Evolutionary conservation across 2,329 filamentous ascomycete genomes (phyloP), one percentile per base, ranked within the genome.

Genomic region (Aspergillus sp.): DNA sequence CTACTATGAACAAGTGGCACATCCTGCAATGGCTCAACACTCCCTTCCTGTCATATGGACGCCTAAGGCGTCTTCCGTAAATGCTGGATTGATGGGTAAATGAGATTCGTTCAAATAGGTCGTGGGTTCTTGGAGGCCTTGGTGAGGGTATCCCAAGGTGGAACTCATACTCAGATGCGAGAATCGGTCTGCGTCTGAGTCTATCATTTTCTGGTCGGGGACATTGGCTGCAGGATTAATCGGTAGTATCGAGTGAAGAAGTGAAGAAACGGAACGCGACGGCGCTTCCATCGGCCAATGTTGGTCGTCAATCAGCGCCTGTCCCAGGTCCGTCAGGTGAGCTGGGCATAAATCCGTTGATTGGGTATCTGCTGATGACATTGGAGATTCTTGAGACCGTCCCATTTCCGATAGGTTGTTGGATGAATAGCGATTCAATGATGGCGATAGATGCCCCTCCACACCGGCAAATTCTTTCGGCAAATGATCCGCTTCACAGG

Each of bases 11-110:
- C 48, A 41, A 38, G 41, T 55, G 30, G 19, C 36, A 39, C 47
- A 19, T 10, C 38, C 42, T 27, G 23, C 11, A 50, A 48, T 38
- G 30, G 15, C 27, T 32, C 36, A 58, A 51, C 13, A 41, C 49
- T 25, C 19, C 51, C 11, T 15, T 36, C 51, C 30, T 42, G 58
- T 67, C 57, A 69, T 64, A 63, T 27, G 25, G 36, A 58, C 47
- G 61, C 19, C 32, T 27, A 63, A 30, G 42, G 39, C 53, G 32
- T 61, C 60, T 10, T 68, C 62, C 50, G 60, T 58, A 55, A 68
- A 70, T 52, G 68, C 67, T 15, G 71, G 71, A 41, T 73, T 73
- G 59, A 73, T 73, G 11, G 71, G 71, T 38, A 73, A 58, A 57
- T 64, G 61, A 15, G 70, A 72, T 39, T 69, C 66, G 50, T 54